These are phyloP conservation scores for Cyberlindnera xishuangbannaensis DNA, from an alignment of 805 yeast genomes.

Conservation along the genomic window DNA sequence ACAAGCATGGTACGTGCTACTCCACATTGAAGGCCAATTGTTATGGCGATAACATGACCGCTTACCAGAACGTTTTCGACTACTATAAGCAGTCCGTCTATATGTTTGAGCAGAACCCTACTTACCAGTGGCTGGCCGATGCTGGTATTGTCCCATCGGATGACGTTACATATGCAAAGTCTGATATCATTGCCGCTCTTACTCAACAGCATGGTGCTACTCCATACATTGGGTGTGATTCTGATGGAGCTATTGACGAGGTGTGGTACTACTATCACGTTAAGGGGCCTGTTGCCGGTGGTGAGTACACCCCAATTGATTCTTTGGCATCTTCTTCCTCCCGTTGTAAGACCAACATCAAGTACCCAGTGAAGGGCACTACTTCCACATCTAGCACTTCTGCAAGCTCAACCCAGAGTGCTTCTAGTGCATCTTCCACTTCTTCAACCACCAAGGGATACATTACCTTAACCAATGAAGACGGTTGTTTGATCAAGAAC, in stretches of 20 bases:
- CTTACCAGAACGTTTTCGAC: slow-evolving; percentile 50
- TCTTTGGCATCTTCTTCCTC: slow-evolving; percentile 42
- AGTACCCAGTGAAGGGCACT: slow-evolving; percentile 42
- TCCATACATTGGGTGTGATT: slow-evolving; percentile 59
- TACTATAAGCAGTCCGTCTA: slow-evolving; percentile 58
- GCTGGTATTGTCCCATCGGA: slow-evolving; percentile 70
- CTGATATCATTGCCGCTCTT: slow-evolving; percentile 49
- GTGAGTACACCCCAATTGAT: slow-evolving; percentile 61
- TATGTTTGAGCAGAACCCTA: slow-evolving; percentile 54
- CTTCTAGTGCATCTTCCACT: slow-evolving; percentile 18
- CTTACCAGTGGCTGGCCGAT: slow-evolving; percentile 56
- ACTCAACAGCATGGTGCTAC: slow-evolving; percentile 44
- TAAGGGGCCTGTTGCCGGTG: slow-evolving; percentile 65
- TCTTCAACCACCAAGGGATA: slow-evolving; percentile 35
- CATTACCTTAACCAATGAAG: slow-evolving; percentile 42
- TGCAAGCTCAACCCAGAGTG: slow-evolving; percentile 18
- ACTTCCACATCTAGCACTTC: slow-evolving; percentile 1
- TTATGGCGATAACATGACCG: slow-evolving; percentile 34
- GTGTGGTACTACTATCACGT: slow-evolving; percentile 77
- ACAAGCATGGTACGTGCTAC: slow-evolving; percentile 93
- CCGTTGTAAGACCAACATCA: slow-evolving; percentile 59
- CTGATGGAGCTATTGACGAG: slow-evolving; percentile 37
- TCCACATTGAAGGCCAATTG: slow-evolving; percentile 71
- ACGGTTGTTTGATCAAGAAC: slow-evolving; percentile 77
- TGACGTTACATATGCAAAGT: slow-evolving; percentile 48